Percentiles rank a stretch among this genome's conserved stretches.
Conservation (phyloP, 768 basidiomycete species). For the Phylloporus arenicola region DNA sequence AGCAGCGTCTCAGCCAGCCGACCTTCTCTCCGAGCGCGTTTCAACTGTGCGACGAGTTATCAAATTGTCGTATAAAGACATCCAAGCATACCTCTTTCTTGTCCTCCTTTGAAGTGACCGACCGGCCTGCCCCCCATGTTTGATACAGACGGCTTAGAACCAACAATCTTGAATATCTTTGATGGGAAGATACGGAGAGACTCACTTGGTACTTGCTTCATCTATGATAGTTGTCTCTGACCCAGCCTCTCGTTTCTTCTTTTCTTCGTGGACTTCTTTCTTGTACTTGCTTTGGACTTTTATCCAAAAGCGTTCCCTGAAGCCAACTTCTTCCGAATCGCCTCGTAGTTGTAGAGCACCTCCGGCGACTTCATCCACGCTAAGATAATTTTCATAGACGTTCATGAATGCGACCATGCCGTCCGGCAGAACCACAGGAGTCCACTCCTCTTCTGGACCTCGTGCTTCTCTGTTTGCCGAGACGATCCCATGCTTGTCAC, state of each 20-base stretch:
- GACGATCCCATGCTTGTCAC: conserved; percentile 80
- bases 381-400: conserved; percentile 83
- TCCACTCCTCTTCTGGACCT: conserved; percentile 94
- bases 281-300: conserved; percentile 89
- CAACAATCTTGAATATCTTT: conserved; percentile 1
- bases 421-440: conserved; percentile 72
- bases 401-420: conserved; percentile 88
- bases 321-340: conserved; percentile 82
- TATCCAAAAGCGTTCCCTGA: conserved; percentile 81
- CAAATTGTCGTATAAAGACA: conserved; percentile 1
- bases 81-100: conserved; percentile 57
- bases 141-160: conserved; percentile 61
- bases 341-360: conserved; percentile 72
- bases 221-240: conserved; percentile 52
- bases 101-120: conserved; percentile 63
- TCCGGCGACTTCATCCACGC: conserved; percentile 83
- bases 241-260: conserved; percentile 60
- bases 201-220: conserved; percentile 72
- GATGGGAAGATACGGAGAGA: conserved; percentile 11
- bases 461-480: conserved; percentile 83
- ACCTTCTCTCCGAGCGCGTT: conserved; percentile 72
- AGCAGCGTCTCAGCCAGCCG: conserved; percentile 75
- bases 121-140: conserved; percentile 79
- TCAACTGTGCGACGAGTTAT: conserved; percentile 47
- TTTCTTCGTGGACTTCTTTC: conserved; percentile 74